Base-by-base conservation (phyloP, 192 early-diverging fungal genomes). In the Linnemannia elongata region DNA sequence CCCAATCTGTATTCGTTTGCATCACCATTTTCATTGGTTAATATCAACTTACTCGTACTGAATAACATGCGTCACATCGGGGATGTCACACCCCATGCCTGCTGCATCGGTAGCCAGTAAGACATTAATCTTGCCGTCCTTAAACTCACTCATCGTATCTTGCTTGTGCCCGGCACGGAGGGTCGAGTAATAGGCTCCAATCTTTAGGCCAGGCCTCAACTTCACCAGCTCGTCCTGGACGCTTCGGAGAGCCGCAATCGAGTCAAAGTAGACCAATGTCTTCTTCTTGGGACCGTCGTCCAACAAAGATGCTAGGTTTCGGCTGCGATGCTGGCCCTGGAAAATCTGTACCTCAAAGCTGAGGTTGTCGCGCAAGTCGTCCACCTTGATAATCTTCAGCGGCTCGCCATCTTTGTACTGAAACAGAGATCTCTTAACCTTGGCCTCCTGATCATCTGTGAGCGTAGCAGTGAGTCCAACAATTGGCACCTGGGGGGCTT, bases 51-150 rank as follows among this genome's bases (percentile, higher is more conserved):
- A 70, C 76, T 45, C 76, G 20, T 52, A 78, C 18, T 78, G 76
- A 70, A 78, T 70, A 70, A 78, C 76, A 49, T 78, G 76, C 10
- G 47, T 22, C 41, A 78, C 68, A 49, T 78, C 74, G 12, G 74
- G 35, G 10, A 75, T 75, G 42, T 75, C 74, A 39, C 74, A 75
- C 2, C 74, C 74, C 74, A 75, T 75, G 15, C 74, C 74, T 41
- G 54, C 74, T 38, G 74, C 74, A 0, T 77, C 75, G 6, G 75
- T 77, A 35, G 75, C 20, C 75, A 77, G 39, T n/a, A 77, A 38
- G 15, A 77, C 24, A n/a, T 44, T 17, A 4, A 68, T 33, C 27
- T 68, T 42, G 75, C 41, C 42, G n/a, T 24, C n/a, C 75, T 68
- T 77, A n/a, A 77, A 77, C 36, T 77, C 27, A 10, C 63, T 17